Base-by-base conservation (phyloP, 2,329 filamentous ascomycete genomes). In the Botrytis squamosa region DNA sequence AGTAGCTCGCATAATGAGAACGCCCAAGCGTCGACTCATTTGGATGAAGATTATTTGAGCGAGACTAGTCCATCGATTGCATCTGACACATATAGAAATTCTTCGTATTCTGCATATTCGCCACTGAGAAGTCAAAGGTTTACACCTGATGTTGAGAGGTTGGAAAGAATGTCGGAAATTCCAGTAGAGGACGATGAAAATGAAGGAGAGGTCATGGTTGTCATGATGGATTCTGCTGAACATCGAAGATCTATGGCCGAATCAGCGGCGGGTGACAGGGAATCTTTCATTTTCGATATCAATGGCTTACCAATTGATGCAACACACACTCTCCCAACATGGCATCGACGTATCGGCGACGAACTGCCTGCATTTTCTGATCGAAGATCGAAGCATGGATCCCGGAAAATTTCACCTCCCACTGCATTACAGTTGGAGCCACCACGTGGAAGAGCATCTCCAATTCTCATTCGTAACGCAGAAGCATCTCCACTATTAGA, bases 281-380 rank as follows among this genome's bases (percentile, higher is more conserved):
- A 77, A 66, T 81, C 79, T 1, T 80, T 81, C 74, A 75, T 79
- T 55, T 70, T 79, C 4, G 81, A 83, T 59, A 78, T 77, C 0
- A 79, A 72, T 20, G 49, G 63, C 29, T 70, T 72, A 22, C 62
- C 38, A 20, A 38, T 66, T 55, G 62, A 72, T 22, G 36, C 62
- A 42, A 44, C 25, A 49, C 63, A 44, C 16, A 46, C 52, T 25
- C 18, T 40, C 12, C 68, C 60, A 33, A 71, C 75, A 57, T 90
- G 88, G 85, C 88, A 91, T 79, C 84, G 83, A 52, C 87, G 89
- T 3, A 82, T 91, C 66, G 89, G 89, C 38, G 87, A 91, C 63
- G 83, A 86, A 36, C 86, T 86, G 72, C 88, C 87, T 36, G 85
- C 87, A 2, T 91, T 91, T 77, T 90, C 89, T 1, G 84, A 84